Percentiles rank a stretch among this genome's conserved stretches.
These are phyloP conservation scores for Sophora flavescens DNA, from an alignment of 306 rosid genomes.

Conservation along the genomic window DNA sequence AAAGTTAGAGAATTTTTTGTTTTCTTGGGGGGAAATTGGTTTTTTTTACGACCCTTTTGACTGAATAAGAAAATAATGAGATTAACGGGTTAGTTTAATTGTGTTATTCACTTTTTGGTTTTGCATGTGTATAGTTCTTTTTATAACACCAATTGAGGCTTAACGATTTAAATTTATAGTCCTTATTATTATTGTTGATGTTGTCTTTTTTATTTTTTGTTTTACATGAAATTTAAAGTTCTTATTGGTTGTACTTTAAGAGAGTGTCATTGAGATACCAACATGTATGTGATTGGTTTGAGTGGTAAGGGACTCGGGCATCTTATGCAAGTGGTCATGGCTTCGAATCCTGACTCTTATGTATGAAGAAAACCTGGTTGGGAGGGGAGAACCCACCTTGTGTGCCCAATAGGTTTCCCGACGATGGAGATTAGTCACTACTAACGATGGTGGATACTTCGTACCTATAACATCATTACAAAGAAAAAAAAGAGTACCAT, in stretches of 20 bases:
- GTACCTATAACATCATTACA: no score
- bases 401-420: no score
- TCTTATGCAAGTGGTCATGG: no score
- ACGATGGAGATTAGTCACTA: no score
- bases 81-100: not conserved
- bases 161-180: not conserved
- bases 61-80: not conserved
- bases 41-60: slow-evolving; percentile 17
- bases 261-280: slow-evolving; percentile 1
- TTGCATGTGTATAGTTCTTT: not conserved
- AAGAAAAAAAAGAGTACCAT: not conserved
- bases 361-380: no score
- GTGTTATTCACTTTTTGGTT: not conserved
- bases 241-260: slow-evolving; percentile 24
- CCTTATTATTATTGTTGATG: not conserved
- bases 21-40: not conserved
- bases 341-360: no score
- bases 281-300: no score
- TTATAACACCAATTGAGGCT: not conserved
- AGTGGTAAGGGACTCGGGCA: no score
- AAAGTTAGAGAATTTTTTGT: slow-evolving; percentile 6
- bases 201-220: no score
- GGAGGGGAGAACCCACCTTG: no score
- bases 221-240: not conserved
- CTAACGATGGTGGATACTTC: no score